Evolutionary conservation across 805 yeast genomes (phyloP).

Genomic region (Candida anglica): DNA sequence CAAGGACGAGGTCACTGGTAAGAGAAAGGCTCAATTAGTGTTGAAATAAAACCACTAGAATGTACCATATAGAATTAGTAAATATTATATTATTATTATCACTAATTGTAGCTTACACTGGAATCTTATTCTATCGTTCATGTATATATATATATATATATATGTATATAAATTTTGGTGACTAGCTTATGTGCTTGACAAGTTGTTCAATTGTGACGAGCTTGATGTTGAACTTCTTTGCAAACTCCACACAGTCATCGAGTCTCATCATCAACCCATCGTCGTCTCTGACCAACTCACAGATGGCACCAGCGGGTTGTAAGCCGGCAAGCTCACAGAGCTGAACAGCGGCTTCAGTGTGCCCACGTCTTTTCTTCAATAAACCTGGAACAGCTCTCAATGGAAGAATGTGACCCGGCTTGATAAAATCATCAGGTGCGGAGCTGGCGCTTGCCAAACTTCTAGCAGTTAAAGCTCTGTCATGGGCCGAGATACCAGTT

Average conservation of each 20-base stretch:
- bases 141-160: too few relatives aligned
- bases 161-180: background rate
- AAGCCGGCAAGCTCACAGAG: slow-evolving; percentile 72
- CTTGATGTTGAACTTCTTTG: slow-evolving; percentile 57
- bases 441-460: slow-evolving; percentile 60
- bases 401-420: slow-evolving; percentile 95
- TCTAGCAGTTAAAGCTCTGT: slow-evolving; percentile 79
- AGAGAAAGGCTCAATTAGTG: slow-evolving; percentile 81
- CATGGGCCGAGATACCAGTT: slow-evolving; percentile 95
- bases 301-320: slow-evolving; percentile 84
- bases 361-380: slow-evolving; percentile 80
- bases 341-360: slow-evolving; percentile 96
- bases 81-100: background rate
- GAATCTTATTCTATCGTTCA: too few relatives aligned
- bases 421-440: slow-evolving; percentile 63
- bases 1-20: slow-evolving; percentile 83
- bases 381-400: slow-evolving; percentile 87
- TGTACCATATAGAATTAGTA: background rate
- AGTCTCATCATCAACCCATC: slow-evolving; percentile 96
- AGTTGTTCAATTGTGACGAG: slow-evolving; percentile 77
- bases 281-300: slow-evolving; percentile 88
- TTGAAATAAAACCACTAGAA: slow-evolving; percentile 33
- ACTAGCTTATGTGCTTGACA: slow-evolving; percentile 43
- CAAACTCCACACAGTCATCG: slow-evolving; percentile 75
- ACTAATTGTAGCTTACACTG: too few relatives aligned